Evolutionary conservation across 2,329 filamentous ascomycete genomes (phyloP), one percentile per base, ranked within the genome.

Genomic region (Stachybotrys chartarum): DNA sequence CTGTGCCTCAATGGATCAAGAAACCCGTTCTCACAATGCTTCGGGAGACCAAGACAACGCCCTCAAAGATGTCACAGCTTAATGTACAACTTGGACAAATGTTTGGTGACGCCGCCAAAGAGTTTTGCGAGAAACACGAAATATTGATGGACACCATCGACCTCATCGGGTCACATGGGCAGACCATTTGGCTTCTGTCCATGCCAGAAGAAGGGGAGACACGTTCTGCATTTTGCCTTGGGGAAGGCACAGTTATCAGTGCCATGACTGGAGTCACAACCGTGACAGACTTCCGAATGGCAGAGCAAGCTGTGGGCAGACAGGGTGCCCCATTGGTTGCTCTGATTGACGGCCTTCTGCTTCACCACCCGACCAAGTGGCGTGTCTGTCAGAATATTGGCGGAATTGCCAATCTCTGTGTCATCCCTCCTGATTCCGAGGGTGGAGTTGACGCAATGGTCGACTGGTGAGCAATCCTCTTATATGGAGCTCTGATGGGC

Each of bases 321-420:
- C 80, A 82, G 62, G 79, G 78, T 5, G 78, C 80, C 2, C 79
- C 81, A 0, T 71, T 84, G 16, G 78, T 81, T 55, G 79, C 76
- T 18, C 82, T 84, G 60, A 80, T 85, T 60, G 80, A 85, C 59
- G 74, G 76, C 0, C 68, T 83, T 5, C 61, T 84, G 10, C 71
- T 85, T 17, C 78, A 80, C 59, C 79, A 85, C 60, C 78, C 80
- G 0, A 77, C 67, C 5, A 82, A 82, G 64, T 70, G 81, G 30
- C 76, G 82, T 48, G 79, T 78, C 5, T 83, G 80, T 63, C 78
- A 84, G 61, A 83, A 84, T 61, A 83, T 84, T 53, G 79, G 80
- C 49, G 80, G 82, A 35, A 82, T 85, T 50, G 78, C 78, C 30
- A 84, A 81, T 59, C 76, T 84, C 30, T 84, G 77, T 67, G 82